phyloP scores from a whole-genome alignment of 139 green algal genomes.

The Micractinium conductrix region DNA sequence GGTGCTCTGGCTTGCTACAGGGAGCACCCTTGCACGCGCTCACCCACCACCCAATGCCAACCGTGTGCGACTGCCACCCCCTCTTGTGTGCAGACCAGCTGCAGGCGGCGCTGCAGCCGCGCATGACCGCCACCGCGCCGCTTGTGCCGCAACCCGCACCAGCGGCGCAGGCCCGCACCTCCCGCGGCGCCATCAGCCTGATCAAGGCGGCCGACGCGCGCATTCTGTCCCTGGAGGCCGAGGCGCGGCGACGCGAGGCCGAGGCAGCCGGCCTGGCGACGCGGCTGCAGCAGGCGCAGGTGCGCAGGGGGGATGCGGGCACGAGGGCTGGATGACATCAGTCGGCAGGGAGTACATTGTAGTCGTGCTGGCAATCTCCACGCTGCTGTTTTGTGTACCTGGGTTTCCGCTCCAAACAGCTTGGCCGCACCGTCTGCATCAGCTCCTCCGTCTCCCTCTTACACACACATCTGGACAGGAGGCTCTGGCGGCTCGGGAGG shows the following conservation, averaged over 20 bases:
- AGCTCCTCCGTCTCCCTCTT: no score
- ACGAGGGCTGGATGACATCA: no score
- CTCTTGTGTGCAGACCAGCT: neutral
- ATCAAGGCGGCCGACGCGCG: constrained; percentile 40
- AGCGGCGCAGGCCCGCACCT: constrained; percentile 4
- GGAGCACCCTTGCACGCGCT: no score
- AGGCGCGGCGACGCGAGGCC: constrained; percentile 44
- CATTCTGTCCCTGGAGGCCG: constrained; percentile 55
- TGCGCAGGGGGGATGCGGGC: neutral
- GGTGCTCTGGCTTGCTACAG: no score
- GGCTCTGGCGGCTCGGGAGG: constrained; percentile 49
- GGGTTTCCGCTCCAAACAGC: no score
- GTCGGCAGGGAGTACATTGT: no score
- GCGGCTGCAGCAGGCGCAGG: constrained; percentile 26
- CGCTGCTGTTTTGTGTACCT: no score
- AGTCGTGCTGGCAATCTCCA: no score
- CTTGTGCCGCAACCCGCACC: constrained; percentile 12
- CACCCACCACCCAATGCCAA: no score
- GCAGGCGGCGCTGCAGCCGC: neutral
- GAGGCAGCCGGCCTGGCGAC: neutral
- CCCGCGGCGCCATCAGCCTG: constrained; percentile 39
- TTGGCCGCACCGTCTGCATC: no score
- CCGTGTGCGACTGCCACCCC: no score
- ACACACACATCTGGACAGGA: constrained; percentile 38
- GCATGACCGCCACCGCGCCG: neutral